Base-by-base conservation (phyloP, 2,329 filamentous ascomycete species). In the Periglandula ipomoeae region DNA sequence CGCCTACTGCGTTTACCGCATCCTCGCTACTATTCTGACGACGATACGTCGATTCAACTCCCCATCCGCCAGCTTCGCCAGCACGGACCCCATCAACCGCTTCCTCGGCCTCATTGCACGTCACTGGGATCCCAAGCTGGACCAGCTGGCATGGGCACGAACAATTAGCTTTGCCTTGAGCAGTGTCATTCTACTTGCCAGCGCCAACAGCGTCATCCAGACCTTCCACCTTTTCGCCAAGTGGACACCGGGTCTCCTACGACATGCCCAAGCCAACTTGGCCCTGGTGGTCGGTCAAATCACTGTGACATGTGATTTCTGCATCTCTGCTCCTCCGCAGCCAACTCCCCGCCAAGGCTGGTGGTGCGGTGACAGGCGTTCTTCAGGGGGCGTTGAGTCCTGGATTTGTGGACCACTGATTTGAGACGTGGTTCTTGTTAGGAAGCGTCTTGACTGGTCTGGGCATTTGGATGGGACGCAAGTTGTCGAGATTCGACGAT, bases 101-200 rank as follows among this genome's bases (percentile, higher is more conserved):
- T 76, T 91, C 52, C 78, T 95, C 8, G 86, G 87, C 5, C 74
- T 94, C 11, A 69, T 95, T 17, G 87, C 87, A 4, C 84, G 85
- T 49, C 87, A 94, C 67, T 90, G 87, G 79, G 87, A 94, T 61
- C 86, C 87, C 3, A 80, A 83, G 52, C 77, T 95, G 23, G 86
- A 95, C 66, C 86, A 89, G 59, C 76, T 81, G 10, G 85, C 87
- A 9, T 94, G 88, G 87, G 84, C 86, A 20, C 83, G 87, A 26
- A 86, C 89, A 60, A 90, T 94, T 55, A 89, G 85, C 51, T 94
- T 95, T 65, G 70, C 89, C 20, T 75, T 95, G 4, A 88, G 84
- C 7, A 89, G 88, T 17, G 80, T 90, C 44, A 93, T 95, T 63
- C 81, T 95, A 22, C 74, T 88, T 15, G 84, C 86, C 2, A 88